Base-by-base conservation (phyloP, 2,329 filamentous ascomycete species). In the Fusarium veterinarium region DNA sequence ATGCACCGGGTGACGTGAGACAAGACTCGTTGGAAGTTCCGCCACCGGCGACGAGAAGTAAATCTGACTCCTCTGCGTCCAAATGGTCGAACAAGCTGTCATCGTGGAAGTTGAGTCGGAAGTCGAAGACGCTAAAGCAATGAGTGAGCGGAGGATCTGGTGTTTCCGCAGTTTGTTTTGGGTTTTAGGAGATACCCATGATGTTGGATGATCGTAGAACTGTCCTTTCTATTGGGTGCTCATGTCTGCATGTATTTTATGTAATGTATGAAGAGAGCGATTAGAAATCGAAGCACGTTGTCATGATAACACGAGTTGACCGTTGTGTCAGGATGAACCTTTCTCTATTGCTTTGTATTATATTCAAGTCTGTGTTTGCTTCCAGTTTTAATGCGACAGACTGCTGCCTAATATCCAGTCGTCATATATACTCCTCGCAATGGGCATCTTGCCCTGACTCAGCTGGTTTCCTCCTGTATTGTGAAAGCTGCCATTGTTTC, bases 161-260 rank as follows among this genome's bases (percentile, higher is more conserved):
- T 28, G 28, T 13, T 28, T 42, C 17, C 31, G 16, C 12, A n/a
- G 30, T 19, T 53, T 17, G 17, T 4, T 38, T n/a, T 60, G 17
- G 10, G 10, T 16, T n/a, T 3, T 31, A 20, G 33, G 2, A 46
- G 44, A 68, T 68, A 63, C 44, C 56, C 56, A 55, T n/a, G 8
- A 11, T 35, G 19, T 33, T 17, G 17, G 16, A 41, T 37, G 23
- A 16, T 49, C 3, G 23, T 19, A 14, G 7, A 30, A 19, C 42
- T 31, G 42, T 37, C 16, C 6, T 55, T 65, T 41, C 10, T 30
- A 91, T 2, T 86, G 88, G 1, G 90, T 8, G 2, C 7, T 7
- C 13, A 91, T 44, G 81, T 16, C 7, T 35, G 28, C 3, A 14
- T 37, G 13, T 16, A 23, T 8, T 58, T 37, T 28, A n/a, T 28